These are phyloP conservation scores for Pseudotsuga menziesii DNA, from an alignment of 75 land plant species.

Conservation along the genomic window DNA sequence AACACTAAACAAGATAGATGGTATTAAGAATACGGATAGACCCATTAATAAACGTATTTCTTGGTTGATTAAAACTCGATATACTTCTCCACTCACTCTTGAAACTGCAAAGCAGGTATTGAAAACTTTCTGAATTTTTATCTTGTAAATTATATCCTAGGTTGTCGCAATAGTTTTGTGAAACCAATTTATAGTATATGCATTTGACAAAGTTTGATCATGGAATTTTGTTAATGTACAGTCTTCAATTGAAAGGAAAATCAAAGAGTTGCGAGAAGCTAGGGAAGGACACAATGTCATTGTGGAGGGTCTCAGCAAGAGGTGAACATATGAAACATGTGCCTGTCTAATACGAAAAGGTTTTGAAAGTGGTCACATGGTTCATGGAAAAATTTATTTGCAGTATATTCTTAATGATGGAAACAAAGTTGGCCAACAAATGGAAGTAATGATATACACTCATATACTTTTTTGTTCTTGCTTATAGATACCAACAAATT, in stretches of 20 bases:
- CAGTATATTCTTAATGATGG: neutral
- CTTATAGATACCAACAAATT: conserved; percentile 78
- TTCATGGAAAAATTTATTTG: neutral
- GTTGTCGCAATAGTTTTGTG: conserved; percentile 1
- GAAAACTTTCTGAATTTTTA: neutral
- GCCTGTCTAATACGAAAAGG: neutral
- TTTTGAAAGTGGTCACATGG: neutral
- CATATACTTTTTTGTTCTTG: neutral
- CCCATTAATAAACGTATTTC: conserved; percentile 96
- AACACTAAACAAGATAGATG: conserved; percentile 56
- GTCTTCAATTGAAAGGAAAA: conserved; percentile 86
- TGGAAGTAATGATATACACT: neutral
- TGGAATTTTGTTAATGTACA: conserved; percentile 21
- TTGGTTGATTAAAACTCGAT: conserved; percentile 96
- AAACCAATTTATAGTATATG: neutral
- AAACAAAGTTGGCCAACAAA: neutral
- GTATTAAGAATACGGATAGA: conserved; percentile 71
- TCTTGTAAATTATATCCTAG: neutral
- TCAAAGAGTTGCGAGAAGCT: conserved; percentile 79
- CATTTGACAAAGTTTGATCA: neutral
- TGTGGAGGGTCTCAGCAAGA: conserved; percentile 68
- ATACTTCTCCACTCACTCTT: conserved; percentile 88
- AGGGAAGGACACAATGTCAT: conserved; percentile 58
- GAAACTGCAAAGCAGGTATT: conserved; percentile 87
- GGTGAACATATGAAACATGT: conserved; percentile 33